Percentiles rank a stretch among this genome's conserved stretches.
Conservation (phyloP, 1,284 basidiomycete species). For the Ustilago tritici region DNA sequence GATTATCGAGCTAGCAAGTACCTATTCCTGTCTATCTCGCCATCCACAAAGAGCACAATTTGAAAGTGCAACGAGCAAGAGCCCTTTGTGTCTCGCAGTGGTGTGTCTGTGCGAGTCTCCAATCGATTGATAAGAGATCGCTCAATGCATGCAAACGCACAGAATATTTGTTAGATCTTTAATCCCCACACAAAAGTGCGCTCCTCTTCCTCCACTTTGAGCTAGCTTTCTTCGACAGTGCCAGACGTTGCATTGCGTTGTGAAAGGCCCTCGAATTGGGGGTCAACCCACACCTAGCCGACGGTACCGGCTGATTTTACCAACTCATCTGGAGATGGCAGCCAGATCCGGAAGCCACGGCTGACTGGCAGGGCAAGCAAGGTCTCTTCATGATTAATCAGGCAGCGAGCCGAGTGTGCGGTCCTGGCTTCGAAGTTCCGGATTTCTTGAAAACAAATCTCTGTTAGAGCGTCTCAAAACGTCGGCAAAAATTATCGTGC, state of each 20-base stretch:
- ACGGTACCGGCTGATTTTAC: no score
- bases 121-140: conserved; percentile 23
- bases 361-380: no score
- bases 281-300: no score
- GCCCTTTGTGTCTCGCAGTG: no score
- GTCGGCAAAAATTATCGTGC: background rate
- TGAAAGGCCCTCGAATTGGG: background rate
- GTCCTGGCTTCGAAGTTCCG: background rate
- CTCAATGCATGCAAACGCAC: background rate
- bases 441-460: background rate
- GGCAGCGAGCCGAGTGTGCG: background rate
- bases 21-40: background rate
- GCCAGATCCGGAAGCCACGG: no score
- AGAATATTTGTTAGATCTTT: no score
- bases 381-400: no score
- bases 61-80: no score
- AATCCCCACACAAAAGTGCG: background rate
- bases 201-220: conserved; percentile 12
- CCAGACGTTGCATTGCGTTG: no score
- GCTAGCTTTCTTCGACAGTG: no score
- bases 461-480: background rate
- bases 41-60: background rate
- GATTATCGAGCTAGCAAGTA: no score
- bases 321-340: no score
- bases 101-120: background rate